Evolutionary conservation across 371 early-diverging fungal genomes (phyloP), one percentile per base, ranked within the genome.

Genomic region (Nosema muscidifuracis): DNA sequence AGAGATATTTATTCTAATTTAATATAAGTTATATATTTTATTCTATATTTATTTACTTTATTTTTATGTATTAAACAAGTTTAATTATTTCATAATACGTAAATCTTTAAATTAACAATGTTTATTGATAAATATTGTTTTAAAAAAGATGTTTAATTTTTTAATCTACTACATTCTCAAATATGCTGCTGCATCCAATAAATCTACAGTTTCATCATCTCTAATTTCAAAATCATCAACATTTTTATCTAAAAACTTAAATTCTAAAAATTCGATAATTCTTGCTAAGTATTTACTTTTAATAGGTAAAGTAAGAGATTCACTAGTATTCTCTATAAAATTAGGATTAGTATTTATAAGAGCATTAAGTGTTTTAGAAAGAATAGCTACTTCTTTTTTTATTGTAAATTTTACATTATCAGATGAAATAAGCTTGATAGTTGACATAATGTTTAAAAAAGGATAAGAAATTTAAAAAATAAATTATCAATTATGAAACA

Each of bases 151-250:
- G n/a, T 16, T 33, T 62, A 38, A 62, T n/a, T n/a, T n/a, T 57
- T 30, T 18, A 53, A 22, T 68, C 72, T 28, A 20, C 66, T 71
- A 82, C 42, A 83, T 71, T 71, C 76, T 61, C 31, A 83, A 60
- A 69, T 81, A 83, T 18, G 73, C 58, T 40, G 81, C 79, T 30
- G 77, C 78, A 65, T 81, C 81, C 13, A 83, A 51, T n/a, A 83
- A 50, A 34, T 83, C 81, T 28, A 77, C 24, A 12, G 78, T 66
- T 65, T 83, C 83, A 6, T 67, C 65, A 50, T 81, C 81, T 24
- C 53, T 30, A 24, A 83, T 71, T 53, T 65, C 66, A 70, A 80
- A 83, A 33, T 83, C 83, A 28, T 73, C 58, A 9, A 34, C 50
- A 47, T 31, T 51, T 22, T 63, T 53, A 43, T 67, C 65, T 15